Percentiles rank a stretch among this genome's conserved stretches.
These are phyloP conservation scores for Rhodotorula taiwanensis DNA, from an alignment of 768 basidiomycete species.

Conservation along the genomic window DNA sequence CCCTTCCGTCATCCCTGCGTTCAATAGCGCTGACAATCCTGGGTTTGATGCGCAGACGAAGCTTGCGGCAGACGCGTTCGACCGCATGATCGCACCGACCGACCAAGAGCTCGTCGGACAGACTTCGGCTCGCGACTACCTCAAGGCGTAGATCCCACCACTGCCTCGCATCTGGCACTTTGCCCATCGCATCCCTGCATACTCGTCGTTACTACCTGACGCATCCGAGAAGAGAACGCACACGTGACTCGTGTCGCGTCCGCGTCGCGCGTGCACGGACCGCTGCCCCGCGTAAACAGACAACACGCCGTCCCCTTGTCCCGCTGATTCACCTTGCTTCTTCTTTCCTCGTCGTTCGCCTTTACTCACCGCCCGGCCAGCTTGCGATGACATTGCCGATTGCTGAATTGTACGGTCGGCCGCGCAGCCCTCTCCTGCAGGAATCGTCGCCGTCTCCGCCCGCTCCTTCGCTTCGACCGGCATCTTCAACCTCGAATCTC, in stretches of 20 bases:
- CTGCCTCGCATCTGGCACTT: no score
- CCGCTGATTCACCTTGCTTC: no score
- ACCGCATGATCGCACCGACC: slow-evolving; percentile 15
- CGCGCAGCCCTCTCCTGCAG: neutral
- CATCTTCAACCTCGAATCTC: neutral
- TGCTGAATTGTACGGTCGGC: neutral
- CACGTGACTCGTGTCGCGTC: neutral
- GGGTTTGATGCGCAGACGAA: slow-evolving; percentile 10
- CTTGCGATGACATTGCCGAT: neutral
- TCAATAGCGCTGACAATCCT: no score
- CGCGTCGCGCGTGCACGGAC: neutral
- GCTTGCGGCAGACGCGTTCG: slow-evolving; percentile 14
- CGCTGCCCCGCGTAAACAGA: neutral
- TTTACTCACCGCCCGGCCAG: neutral
- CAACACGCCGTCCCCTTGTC: no score
- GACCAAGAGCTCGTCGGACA: slow-evolving; percentile 14
- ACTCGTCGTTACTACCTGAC: neutral
- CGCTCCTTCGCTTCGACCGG: no score
- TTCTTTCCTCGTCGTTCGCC: no score
- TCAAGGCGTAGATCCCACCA: neutral
- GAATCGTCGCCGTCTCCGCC: neutral
- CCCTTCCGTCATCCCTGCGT: neutral
- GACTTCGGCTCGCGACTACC: slow-evolving; percentile 30
- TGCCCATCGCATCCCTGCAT: neutral
- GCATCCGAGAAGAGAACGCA: neutral